phyloP scores from a whole-genome alignment of 768 basidiomycete genomes.

The Psilocybe subaeruginosa region DNA sequence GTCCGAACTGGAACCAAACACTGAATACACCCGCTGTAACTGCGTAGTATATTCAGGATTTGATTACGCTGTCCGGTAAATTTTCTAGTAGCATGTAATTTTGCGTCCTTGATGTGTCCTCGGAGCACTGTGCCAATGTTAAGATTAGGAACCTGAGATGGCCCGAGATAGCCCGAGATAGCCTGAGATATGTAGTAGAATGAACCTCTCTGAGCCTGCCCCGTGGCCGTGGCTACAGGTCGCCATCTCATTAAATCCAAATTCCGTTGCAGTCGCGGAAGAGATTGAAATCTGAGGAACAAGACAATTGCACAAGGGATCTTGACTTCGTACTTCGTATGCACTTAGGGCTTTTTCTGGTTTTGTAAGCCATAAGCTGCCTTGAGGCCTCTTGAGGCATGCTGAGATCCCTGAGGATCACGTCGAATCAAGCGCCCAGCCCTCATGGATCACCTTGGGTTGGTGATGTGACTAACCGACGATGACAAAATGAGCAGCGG shows the following conservation, averaged over 20 bases:
- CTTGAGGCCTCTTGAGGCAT: neutral
- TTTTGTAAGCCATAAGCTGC: neutral
- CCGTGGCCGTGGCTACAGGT: neutral
- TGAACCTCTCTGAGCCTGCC: neutral
- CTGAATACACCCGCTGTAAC: no score
- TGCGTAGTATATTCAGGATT: no score
- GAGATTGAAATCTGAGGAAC: neutral
- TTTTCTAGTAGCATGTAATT: no score
- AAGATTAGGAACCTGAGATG: no score
- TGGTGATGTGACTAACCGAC: neutral
- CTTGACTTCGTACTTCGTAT: neutral
- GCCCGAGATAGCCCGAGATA: no score
- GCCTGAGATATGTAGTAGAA: no score
- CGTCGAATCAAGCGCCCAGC: neutral
- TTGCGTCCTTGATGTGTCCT: no score
- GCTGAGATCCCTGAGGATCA: neutral
- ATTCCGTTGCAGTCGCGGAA: neutral
- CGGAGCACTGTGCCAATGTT: no score
- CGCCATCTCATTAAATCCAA: neutral
- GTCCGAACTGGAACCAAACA: no score
- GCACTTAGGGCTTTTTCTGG: neutral
- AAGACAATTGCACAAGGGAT: neutral
- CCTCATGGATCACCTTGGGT: neutral
- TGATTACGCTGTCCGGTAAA: no score
- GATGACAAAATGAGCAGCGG: neutral